Percentiles rank a stretch among this genome's conserved stretches.
phyloP scores from a whole-genome alignment of 2,329 filamentous ascomycete genomes.

The Eurotiales sp. region DNA sequence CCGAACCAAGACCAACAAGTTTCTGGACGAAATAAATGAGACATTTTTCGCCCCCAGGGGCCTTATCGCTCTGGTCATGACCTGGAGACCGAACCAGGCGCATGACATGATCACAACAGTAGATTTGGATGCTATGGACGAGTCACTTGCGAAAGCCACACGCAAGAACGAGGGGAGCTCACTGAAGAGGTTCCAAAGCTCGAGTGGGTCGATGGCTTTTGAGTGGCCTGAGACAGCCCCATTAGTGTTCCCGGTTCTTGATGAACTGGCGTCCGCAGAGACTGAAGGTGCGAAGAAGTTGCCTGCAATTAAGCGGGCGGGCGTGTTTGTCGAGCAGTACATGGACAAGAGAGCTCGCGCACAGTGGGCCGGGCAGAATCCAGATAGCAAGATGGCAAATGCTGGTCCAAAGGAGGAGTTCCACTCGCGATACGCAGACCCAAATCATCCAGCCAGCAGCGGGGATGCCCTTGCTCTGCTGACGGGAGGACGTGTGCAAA shows the following conservation, averaged over 20 bases:
- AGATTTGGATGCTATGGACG: constrained; percentile 38
- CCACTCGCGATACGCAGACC: neutral
- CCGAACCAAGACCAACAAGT: constrained; percentile 46
- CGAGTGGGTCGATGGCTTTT: constrained; percentile 36
- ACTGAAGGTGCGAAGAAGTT: too few species aligned
- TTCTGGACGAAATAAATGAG: constrained; percentile 54
- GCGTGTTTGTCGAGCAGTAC: neutral
- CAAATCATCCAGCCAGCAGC: constrained; percentile 1
- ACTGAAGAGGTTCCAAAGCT: constrained; percentile 33
- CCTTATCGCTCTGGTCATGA: constrained; percentile 53
- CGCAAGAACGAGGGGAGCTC: constrained; percentile 15
- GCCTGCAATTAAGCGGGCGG: neutral
- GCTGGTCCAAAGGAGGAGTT: neutral
- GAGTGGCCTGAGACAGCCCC: constrained; percentile 45
- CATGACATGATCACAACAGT: constrained; percentile 21
- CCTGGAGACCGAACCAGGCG: constrained; percentile 43
- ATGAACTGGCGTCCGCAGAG: constrained; percentile 24
- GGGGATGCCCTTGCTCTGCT: neutral
- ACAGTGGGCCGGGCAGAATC: neutral
- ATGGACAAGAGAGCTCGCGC: neutral
- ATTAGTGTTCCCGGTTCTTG: constrained; percentile 46
- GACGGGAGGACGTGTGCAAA: neutral
- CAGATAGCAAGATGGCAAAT: neutral
- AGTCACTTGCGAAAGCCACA: constrained; percentile 7
- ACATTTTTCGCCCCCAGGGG: constrained; percentile 56